Evolutionary conservation across 306 rosid species (phyloP).

Genomic region (Vigna trinervia): DNA sequence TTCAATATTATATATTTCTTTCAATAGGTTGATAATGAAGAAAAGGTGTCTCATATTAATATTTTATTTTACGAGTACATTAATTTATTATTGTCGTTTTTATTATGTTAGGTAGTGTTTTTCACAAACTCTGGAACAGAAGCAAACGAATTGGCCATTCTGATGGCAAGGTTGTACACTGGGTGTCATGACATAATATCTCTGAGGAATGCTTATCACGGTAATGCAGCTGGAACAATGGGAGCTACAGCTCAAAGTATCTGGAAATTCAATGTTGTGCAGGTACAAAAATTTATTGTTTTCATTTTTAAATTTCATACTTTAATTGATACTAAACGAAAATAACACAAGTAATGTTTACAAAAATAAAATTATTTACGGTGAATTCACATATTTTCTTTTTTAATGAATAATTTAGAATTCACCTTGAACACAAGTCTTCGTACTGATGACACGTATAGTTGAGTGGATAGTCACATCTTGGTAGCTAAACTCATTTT

Average conservation of each 20-base stretch:
- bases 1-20: background rate
- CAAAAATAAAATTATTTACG: background rate
- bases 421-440: background rate
- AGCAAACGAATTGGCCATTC: slow-evolving; percentile 87
- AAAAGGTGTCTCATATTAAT: too few relatives aligned
- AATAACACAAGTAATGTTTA: background rate
- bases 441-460: background rate
- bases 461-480: slow-evolving; percentile 38
- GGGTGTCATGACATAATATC: slow-evolving; percentile 89
- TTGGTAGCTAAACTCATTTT: slow-evolving; percentile 9
- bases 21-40: background rate
- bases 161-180: slow-evolving; percentile 78
- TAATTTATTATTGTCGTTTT: background rate
- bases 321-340: background rate
- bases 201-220: slow-evolving; percentile 87
- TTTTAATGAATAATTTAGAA: background rate
- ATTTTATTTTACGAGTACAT: too few relatives aligned
- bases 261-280: slow-evolving; percentile 86
- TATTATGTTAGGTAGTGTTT: slow-evolving; percentile 73
- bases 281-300: slow-evolving; percentile 52
- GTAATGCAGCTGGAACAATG: slow-evolving; percentile 94
- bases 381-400: background rate
- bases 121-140: slow-evolving; percentile 98
- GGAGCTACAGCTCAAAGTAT: slow-evolving; percentile 89
- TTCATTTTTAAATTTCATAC: background rate